phyloP scores from a whole-genome alignment of 2,329 filamentous ascomycete species.

The Monosporascus cannonballus region DNA sequence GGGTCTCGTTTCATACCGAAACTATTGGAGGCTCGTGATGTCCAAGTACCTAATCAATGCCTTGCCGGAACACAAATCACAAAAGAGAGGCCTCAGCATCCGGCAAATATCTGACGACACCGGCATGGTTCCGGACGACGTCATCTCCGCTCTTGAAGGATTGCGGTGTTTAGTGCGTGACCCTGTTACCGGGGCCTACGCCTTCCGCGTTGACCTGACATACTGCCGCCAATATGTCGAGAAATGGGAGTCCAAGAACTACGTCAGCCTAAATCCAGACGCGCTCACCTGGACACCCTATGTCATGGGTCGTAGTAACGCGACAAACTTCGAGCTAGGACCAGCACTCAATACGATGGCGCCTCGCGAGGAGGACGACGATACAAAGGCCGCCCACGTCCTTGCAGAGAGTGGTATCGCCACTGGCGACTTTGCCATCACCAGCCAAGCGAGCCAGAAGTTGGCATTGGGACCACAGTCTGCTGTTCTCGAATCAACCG shows the following conservation, averaged over 20 bases:
- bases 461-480: slow-evolving; percentile 17
- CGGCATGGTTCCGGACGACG: slow-evolving; percentile 93
- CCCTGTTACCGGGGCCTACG: slow-evolving; percentile 81
- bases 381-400: slow-evolving; percentile 29
- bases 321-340: slow-evolving; percentile 76
- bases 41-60: slow-evolving; percentile 73
- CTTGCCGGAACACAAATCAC: slow-evolving; percentile 30
- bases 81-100: slow-evolving; percentile 50
- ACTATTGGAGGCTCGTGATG: slow-evolving; percentile 89
- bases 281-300: slow-evolving; percentile 93
- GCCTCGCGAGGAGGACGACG: slow-evolving; percentile 69
- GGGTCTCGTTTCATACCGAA: slow-evolving; percentile 93
- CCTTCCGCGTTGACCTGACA: slow-evolving; percentile 75
- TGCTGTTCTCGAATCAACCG: slow-evolving; percentile 33
- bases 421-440: slow-evolving; percentile 25
- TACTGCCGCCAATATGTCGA: slow-evolving; percentile 84
- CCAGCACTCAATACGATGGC: slow-evolving; percentile 81
- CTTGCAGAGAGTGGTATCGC: slow-evolving; percentile 24
- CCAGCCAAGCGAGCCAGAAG: slow-evolving; percentile 21
- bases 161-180: slow-evolving; percentile 85
- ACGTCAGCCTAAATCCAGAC: slow-evolving; percentile 75
- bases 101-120: slow-evolving; percentile 77
- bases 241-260: slow-evolving; percentile 84
- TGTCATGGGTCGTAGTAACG: slow-evolving; percentile 84
- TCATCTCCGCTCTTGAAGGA: slow-evolving; percentile 88